Conservation (phyloP, 352 stramenopile species). For the Phytophthora fragariaefolia region DNA sequence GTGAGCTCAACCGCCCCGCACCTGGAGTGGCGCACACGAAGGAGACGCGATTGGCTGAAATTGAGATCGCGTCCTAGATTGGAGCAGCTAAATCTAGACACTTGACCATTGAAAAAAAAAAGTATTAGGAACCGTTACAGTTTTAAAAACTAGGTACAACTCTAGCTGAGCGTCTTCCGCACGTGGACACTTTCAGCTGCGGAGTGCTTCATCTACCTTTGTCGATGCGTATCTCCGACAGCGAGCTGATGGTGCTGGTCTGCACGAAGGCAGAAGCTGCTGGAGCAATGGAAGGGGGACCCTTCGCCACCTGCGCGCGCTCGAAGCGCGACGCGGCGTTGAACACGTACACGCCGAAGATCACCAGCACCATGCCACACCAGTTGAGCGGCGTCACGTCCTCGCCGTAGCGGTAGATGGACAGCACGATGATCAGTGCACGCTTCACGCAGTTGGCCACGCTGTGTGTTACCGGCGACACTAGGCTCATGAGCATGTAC, state of each 20-base stretch:
- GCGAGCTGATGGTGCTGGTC: conserved; percentile 56
- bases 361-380: conserved; percentile 88
- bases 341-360: conserved; percentile 91
- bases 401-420: conserved; percentile 92
- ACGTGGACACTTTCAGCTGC: conserved; percentile 23
- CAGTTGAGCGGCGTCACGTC: conserved; percentile 83
- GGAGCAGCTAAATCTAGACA: neutral
- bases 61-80: neutral
- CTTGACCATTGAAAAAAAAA: conserved; percentile 14
- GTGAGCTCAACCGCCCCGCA: conserved; percentile 16
- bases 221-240: conserved; percentile 77
- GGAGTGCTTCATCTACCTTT: conserved; percentile 37
- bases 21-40: neutral
- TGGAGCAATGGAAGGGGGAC: conserved; percentile 42
- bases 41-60: conserved; percentile 18
- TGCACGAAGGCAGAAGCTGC: conserved; percentile 40
- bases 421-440: conserved; percentile 90
- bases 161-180: conserved; percentile 16
- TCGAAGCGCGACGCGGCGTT: conserved; percentile 77
- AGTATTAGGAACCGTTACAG: conserved; percentile 18
- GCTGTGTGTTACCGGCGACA: conserved; percentile 91
- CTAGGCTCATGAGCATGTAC: conserved; percentile 92
- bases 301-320: conserved; percentile 40
- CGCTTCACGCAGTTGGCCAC: conserved; percentile 93
- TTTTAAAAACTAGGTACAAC: neutral